phyloP scores from a whole-genome alignment of 768 basidiomycete genomes.

The Clitopilus hobsonii region DNA sequence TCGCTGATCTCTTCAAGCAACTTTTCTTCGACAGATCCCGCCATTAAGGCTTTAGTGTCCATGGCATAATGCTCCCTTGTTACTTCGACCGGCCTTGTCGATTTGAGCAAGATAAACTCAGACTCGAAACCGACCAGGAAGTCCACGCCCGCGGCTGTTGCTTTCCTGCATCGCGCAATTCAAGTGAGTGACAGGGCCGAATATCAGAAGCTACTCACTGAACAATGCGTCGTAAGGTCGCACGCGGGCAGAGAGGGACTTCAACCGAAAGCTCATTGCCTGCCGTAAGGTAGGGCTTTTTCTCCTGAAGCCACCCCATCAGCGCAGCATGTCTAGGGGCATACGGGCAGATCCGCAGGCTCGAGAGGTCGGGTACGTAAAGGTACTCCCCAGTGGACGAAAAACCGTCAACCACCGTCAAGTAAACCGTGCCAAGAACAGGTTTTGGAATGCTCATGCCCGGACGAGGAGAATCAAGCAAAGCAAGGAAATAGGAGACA shows the following conservation, averaged over 20 bases:
- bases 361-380: constrained; percentile 51
- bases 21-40: constrained; percentile 40
- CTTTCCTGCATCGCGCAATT: constrained; percentile 20
- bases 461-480: constrained; percentile 48
- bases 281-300: constrained; percentile 30
- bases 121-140: constrained; percentile 68
- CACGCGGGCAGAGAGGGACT: constrained; percentile 57
- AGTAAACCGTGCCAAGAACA: constrained; percentile 46
- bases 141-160: constrained; percentile 25
- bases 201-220: constrained; percentile 31
- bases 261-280: constrained; percentile 28
- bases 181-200: background rate
- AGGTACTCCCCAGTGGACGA: constrained; percentile 53
- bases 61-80: constrained; percentile 48
- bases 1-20: constrained; percentile 59
- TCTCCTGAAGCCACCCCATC: constrained; percentile 68
- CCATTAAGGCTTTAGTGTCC: constrained; percentile 27
- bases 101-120: constrained; percentile 64
- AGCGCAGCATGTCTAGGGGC: constrained; percentile 57
- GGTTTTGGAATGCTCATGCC: constrained; percentile 46
- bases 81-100: constrained; percentile 37
- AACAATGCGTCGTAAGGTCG: constrained; percentile 43
- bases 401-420: constrained; percentile 41
- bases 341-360: constrained; percentile 50
- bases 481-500: constrained; percentile 43